Evolutionary conservation across 2,329 filamentous ascomycete genomes (phyloP).

Genomic region (Rhytidhysteron rufulum): DNA sequence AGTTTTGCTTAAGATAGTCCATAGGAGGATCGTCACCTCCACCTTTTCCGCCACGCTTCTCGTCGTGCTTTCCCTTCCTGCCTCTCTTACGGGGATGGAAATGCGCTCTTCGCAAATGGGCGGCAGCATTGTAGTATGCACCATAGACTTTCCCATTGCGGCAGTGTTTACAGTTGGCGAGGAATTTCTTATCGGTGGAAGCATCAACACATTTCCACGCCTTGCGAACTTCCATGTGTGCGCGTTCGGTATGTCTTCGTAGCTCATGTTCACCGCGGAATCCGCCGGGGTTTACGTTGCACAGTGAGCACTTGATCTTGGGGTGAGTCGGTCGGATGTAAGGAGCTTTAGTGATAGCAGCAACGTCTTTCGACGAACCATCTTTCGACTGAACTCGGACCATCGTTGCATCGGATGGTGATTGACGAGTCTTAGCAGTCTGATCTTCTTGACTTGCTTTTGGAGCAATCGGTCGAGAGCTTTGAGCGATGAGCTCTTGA

Average conservation of each 20-base stretch:
- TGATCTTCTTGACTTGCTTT: conserved; percentile 32
- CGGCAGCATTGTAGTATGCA: conserved; percentile 91
- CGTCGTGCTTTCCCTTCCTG: conserved; percentile 54
- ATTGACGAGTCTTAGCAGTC: conserved; percentile 13
- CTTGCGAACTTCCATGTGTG: conserved; percentile 60
- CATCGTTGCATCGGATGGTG: conserved; percentile 44
- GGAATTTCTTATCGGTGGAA: conserved; percentile 57
- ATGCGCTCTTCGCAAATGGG: conserved; percentile 81
- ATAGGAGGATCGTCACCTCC: conserved; percentile 60
- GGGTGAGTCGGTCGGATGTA: conserved; percentile 65
- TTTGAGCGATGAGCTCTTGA: conserved; percentile 47
- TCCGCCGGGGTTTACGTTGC: conserved; percentile 68
- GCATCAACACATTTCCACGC: conserved; percentile 63
- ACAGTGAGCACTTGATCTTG: conserved; percentile 68
- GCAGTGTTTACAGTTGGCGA: conserved; percentile 82
- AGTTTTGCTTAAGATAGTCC: conserved; percentile 55
- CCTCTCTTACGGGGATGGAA: conserved; percentile 69
- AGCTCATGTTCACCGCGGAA: conserved; percentile 83
- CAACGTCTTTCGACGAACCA: conserved; percentile 53
- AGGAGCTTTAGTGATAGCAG: conserved; percentile 48
- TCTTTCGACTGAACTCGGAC: conserved; percentile 50
- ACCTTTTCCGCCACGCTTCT: conserved; percentile 59
- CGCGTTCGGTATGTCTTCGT: conserved; percentile 52
- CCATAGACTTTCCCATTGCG: conserved; percentile 73
- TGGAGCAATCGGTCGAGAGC: conserved; percentile 48